These are phyloP conservation scores for Baorangia bicolor DNA, from an alignment of 768 basidiomycete species.

Conservation along the genomic window DNA sequence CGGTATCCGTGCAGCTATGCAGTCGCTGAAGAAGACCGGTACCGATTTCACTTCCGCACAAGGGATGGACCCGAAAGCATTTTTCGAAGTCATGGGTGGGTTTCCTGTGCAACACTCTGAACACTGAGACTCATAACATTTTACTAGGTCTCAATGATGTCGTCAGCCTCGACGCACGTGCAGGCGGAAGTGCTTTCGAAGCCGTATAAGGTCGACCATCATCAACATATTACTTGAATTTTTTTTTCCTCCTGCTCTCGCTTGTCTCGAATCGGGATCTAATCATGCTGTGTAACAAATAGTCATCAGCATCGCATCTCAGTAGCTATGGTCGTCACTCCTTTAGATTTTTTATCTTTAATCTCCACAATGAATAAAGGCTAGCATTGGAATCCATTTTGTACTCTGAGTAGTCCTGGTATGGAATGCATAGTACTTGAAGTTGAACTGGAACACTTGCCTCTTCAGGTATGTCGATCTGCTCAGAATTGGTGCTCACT, in stretches of 20 bases:
- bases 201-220: conserved; percentile 37
- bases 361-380: conserved; percentile 20
- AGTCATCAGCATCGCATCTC: conserved; percentile 17
- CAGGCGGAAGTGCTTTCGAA: conserved; percentile 60
- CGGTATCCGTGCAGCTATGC: conserved; percentile 77
- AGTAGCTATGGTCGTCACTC: conserved; percentile 22
- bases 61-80: conserved; percentile 76
- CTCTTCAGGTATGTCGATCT: conserved; percentile 7
- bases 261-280: background rate
- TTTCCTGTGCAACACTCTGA: background rate
- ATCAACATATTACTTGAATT: background rate
- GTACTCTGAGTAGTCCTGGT: background rate
- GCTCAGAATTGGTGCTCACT: background rate
- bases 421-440: background rate
- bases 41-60: conserved; percentile 61
- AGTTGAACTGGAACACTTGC: conserved; percentile 11
- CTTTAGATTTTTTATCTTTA: conserved; percentile 22
- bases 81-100: conserved; percentile 77
- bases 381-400: conserved; percentile 1
- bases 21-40: conserved; percentile 71
- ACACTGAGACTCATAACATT: background rate
- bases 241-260: background rate
- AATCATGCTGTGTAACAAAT: conserved; percentile 21
- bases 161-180: conserved; percentile 51
- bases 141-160: conserved; percentile 51